Evolutionary conservation across 2,329 filamentous ascomycete species (phyloP), one percentile per base, ranked within the genome.

Genomic region (Trichophyton equinum): DNA sequence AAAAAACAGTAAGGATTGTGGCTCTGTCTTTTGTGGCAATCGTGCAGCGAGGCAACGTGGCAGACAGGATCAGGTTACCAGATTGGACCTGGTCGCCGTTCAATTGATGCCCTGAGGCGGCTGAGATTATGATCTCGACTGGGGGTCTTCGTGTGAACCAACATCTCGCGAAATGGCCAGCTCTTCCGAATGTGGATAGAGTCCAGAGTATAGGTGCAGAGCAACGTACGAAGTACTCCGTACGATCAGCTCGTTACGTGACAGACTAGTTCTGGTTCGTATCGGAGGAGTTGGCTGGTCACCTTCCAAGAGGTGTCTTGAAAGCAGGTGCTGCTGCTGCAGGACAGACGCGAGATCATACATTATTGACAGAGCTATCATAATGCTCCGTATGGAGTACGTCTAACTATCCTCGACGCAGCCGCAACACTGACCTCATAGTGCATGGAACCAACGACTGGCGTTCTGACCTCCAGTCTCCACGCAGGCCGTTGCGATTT

Each of bases 41-140:
- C 51, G 51, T 55, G 51, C 51, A 55, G 51, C 25, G 25, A 53
- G 49, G 49, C 15, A 55, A 55, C 51, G 51, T 55, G 51, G 51
- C 51, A 36, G 51, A 55, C 51, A 55, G 51, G 51, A 55, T 55
- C 51, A 20, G 38, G 1, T 55, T 18, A 36, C 51, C 51, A 36
- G 51, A 55, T 55, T 55, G 51, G 51, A 55, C 51, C 51, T 55
- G n/a, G 51, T 55, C 51, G 51, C 51, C 51, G 51, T 55, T 55
- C 27, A 18, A 27, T n/a, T 55, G 15, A 55, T 55, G 30, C n/a
- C n/a, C 30, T 36, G 27, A 55, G 51, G 51, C 25, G 51, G 51
- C 51, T 55, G 27, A 55, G 27, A 36, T 55, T 55, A 30, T 9
- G 27, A 55, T 55, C 51, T 15, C 13, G 9, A 20, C 51, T n/a